Evolutionary conservation across 345 rosid genomes (phyloP).

Genomic region (Euphorbia lathyris): DNA sequence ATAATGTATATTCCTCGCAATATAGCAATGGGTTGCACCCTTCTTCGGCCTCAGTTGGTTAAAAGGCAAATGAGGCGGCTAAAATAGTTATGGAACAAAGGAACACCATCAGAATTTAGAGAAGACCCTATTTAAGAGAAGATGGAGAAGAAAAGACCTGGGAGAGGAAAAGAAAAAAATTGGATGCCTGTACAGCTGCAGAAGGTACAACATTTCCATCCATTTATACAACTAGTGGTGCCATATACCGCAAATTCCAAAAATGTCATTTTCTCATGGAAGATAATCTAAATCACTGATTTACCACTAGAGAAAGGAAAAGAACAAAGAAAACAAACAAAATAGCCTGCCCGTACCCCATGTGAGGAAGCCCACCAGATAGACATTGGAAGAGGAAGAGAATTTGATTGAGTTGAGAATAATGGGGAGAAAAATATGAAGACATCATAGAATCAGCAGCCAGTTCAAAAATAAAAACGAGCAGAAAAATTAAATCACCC

Average conservation of each 20-base stretch:
- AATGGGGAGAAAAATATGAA: neutral
- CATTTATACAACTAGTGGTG: slow-evolving; percentile 75
- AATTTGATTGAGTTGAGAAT: slow-evolving; percentile 56
- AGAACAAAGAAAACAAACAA: neutral
- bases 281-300: slow-evolving; percentile 6
- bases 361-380: slow-evolving; percentile 88
- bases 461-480: neutral
- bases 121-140: neutral
- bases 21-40: slow-evolving; percentile 93
- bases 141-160: neutral
- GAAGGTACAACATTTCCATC: slow-evolving; percentile 67
- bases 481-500: neutral
- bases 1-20: slow-evolving; percentile 69
- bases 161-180: neutral
- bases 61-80: slow-evolving; percentile 76
- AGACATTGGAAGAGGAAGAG: slow-evolving; percentile 69
- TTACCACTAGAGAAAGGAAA: neutral
- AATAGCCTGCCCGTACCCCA: slow-evolving; percentile 58
- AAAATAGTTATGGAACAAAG: neutral
- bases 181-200: slow-evolving; percentile 71
- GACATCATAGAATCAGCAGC: slow-evolving; percentile 14
- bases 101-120: neutral
- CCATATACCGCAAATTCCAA: slow-evolving; percentile 65
- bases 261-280: slow-evolving; percentile 21
- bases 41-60: slow-evolving; percentile 79